A percentile compares a stretch with the other conserved stretches of the same genome.
Evolutionary conservation across 495 filamentous ascomycete genomes (phyloP).

Genomic region (Aspergillus indologenus): DNA sequence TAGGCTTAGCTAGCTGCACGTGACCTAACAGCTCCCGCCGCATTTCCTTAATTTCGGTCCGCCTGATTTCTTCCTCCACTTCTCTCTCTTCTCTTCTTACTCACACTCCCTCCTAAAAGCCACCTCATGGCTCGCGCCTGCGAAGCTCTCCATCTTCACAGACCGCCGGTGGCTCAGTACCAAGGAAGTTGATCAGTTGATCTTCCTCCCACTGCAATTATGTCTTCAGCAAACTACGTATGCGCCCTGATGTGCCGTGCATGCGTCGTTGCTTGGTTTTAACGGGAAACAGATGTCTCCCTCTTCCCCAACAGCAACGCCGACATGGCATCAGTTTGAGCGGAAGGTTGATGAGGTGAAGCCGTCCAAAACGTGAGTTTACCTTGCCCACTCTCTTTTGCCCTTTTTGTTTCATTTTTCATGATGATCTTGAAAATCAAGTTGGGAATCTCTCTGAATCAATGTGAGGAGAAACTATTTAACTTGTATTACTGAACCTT

Average conservation of each 20-base stretch:
- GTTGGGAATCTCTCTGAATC: slow-evolving; percentile 99
- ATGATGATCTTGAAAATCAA: slow-evolving; percentile 85
- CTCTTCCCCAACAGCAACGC: slow-evolving; percentile 61
- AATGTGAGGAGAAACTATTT: slow-evolving; percentile 78
- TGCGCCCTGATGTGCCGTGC: slow-evolving; percentile 38
- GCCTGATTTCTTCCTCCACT: slow-evolving; percentile 2
- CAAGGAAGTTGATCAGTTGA: slow-evolving; percentile 16
- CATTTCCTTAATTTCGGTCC: background rate
- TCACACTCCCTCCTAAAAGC: slow-evolving; percentile 17
- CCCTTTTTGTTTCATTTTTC: slow-evolving; percentile 17
- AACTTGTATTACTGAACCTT: slow-evolving; percentile 67
- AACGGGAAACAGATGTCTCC: slow-evolving; percentile 59
- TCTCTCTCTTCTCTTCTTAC: slow-evolving; percentile 13
- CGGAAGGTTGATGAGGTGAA: slow-evolving; percentile 80
- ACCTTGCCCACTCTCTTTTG: slow-evolving; percentile 8
- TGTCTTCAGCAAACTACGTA: slow-evolving; percentile 45
- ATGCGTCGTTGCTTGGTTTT: slow-evolving; percentile 38
- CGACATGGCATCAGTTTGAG: slow-evolving; percentile 69
- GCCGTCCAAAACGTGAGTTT: slow-evolving; percentile 81
- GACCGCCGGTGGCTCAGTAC: slow-evolving; percentile 19
- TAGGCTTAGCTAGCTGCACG: slow-evolving; percentile 10
- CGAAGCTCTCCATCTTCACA: slow-evolving; percentile 32
- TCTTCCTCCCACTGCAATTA: slow-evolving; percentile 18
- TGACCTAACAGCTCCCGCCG: slow-evolving; percentile 14
- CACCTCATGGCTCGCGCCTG: slow-evolving; percentile 30